Percentiles rank a stretch among this genome's conserved stretches.
These are phyloP conservation scores for Tremella mesenterica DNA, from an alignment of 768 basidiomycete species.

Conservation along the genomic window DNA sequence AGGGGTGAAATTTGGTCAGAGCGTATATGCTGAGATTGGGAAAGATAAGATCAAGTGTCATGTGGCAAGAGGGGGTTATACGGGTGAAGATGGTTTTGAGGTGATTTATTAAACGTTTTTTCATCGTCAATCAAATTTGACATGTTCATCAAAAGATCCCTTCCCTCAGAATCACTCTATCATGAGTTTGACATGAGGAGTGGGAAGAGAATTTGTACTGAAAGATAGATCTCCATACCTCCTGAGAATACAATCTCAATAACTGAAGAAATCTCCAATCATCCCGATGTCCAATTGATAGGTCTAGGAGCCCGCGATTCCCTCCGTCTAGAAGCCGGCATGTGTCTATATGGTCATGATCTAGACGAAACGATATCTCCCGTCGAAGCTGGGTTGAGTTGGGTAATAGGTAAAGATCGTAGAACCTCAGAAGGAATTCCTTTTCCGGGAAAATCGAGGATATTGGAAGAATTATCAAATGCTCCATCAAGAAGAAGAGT, in stretches of 20 bases:
- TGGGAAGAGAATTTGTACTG: background rate
- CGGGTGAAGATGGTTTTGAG: slow-evolving; percentile 98
- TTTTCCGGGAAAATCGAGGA: slow-evolving; percentile 47
- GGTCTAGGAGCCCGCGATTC: slow-evolving; percentile 90
- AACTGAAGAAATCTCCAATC: slow-evolving; percentile 55
- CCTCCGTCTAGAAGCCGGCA: slow-evolving; percentile 87
- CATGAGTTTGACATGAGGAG: background rate
- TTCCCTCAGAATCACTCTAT: no score
- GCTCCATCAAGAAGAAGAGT: slow-evolving; percentile 70
- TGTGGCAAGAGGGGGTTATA: slow-evolving; percentile 90
- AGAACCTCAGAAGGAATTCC: slow-evolving; percentile 49
- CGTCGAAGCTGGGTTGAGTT: slow-evolving; percentile 80
- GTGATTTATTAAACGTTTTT: no score
- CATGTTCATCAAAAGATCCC: no score
- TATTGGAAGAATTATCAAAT: slow-evolving; percentile 67
- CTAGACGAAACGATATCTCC: slow-evolving; percentile 77
- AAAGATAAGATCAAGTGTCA: slow-evolving; percentile 66
- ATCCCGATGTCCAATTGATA: slow-evolving; percentile 65
- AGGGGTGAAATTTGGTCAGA: slow-evolving; percentile 71
- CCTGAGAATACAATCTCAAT: slow-evolving; percentile 65
- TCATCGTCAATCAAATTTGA: no score
- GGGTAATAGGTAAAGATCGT: slow-evolving; percentile 94
- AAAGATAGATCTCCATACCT: slow-evolving; percentile 67
- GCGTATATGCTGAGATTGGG: slow-evolving; percentile 63
- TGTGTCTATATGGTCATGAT: slow-evolving; percentile 94